Evolutionary conservation across 1,284 basidiomycete species (phyloP), one percentile per base, ranked within the genome.

Genomic region (Cutaneotrichosporon mucoides): DNA sequence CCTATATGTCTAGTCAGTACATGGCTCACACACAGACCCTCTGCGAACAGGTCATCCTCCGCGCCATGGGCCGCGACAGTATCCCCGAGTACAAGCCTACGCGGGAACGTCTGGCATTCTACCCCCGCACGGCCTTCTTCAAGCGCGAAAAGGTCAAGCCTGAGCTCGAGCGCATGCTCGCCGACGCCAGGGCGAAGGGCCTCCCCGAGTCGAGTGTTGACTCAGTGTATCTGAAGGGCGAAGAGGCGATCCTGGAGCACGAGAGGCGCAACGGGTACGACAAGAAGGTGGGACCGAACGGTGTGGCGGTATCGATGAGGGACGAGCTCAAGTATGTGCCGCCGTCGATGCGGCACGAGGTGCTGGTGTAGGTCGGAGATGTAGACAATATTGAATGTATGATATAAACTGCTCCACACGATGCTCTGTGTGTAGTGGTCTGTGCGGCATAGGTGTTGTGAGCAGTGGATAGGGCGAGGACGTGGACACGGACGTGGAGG

Each of bases 11-110:
- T n/a, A n/a, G n/a, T n/a, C 24, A 24, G 24, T 24, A 24, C 24
- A 24, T 2, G 24, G 24, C 24, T 24, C 24, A 24, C 24, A 24
- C 24, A 1, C 37, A 72, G 67, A 69, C 68, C 5, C 65, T 71
- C 10, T 64, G 64, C 55, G 71, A 73, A 56, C 68, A 71, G 51
- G 69, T 71, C 35, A 73, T 73, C 42, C 66, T 73, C 6, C 63
- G 66, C 9, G 63, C 59, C 3, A 63, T 73, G 12, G 65, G 64
- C 1, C 60, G 69, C n/a, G 45, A 50, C 8, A 60, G 59, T 1
- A 56, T 72, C 11, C 69, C 70, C 1, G 69, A 70, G 56, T 70
- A 63, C 62, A 62, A 57, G 16, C 67, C 69, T 4, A 69, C 65
- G 4, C 59, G 68, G 1, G 58, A 62, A 9, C 52, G 67, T 3